Conservation (phyloP, 1,139 yeast species). For the Kodamaea suecica region DNA sequence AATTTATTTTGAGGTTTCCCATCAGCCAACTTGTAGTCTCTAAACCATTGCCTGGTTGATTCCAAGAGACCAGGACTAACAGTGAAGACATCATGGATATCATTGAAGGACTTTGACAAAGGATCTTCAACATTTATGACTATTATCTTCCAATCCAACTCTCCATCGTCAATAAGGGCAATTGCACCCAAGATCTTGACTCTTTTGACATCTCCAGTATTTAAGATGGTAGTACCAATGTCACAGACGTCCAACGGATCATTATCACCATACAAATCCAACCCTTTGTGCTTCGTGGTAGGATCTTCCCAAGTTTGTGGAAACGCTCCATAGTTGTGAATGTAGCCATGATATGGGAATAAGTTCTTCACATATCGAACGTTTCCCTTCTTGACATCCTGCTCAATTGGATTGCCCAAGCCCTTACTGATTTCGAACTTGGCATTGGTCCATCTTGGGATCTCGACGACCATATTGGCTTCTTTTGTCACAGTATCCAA, state of each 20-base stretch:
- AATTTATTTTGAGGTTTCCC: slow-evolving; percentile 86
- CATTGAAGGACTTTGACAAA: slow-evolving; percentile 66
- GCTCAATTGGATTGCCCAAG: slow-evolving; percentile 76
- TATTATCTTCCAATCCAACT: slow-evolving; percentile 89
- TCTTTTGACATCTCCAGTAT: slow-evolving; percentile 74
- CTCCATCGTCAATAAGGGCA: slow-evolving; percentile 90
- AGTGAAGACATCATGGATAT: slow-evolving; percentile 71
- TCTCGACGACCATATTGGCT: slow-evolving; percentile 84
- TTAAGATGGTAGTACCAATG: slow-evolving; percentile 69
- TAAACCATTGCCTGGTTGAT: slow-evolving; percentile 87
- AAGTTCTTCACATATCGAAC: slow-evolving; percentile 82
- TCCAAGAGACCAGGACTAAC: slow-evolving; percentile 79
- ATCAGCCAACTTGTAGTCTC: slow-evolving; percentile 86
- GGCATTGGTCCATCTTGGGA: slow-evolving; percentile 90
- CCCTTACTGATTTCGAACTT: slow-evolving; percentile 74
- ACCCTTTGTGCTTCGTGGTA: slow-evolving; percentile 62
- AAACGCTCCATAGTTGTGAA: slow-evolving; percentile 91
- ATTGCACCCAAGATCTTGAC: slow-evolving; percentile 83
- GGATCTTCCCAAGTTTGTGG: slow-evolving; percentile 98
- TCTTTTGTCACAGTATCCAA: slow-evolving; percentile 63
- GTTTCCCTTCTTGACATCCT: slow-evolving; percentile 81
- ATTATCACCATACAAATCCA: slow-evolving; percentile 81
- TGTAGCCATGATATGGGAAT: slow-evolving; percentile 88
- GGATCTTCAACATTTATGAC: slow-evolving; percentile 77
- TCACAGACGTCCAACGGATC: slow-evolving; percentile 92